phyloP scores from a whole-genome alignment of 805 yeast species.

The Wickerhamomyces kurtzmanii region DNA sequence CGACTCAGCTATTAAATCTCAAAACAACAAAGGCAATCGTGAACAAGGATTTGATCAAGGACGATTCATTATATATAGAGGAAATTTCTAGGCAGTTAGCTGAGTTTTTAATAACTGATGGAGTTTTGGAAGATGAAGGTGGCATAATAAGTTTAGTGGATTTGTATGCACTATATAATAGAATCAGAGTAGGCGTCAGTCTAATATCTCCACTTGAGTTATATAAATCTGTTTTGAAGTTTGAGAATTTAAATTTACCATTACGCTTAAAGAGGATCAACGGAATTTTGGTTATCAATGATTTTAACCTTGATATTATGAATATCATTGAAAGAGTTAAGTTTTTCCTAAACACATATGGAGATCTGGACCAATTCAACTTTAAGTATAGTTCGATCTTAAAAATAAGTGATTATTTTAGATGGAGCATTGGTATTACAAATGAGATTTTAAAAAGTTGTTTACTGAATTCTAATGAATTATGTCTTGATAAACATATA shows the following conservation, averaged over 20 bases:
- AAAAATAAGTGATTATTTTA: conserved; percentile 25
- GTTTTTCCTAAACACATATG: conserved; percentile 17
- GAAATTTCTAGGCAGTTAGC: conserved; percentile 76
- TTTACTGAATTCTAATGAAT: conserved; percentile 40
- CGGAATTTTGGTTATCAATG: conserved; percentile 28
- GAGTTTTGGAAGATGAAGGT: conserved; percentile 39
- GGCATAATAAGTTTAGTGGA: conserved; percentile 57
- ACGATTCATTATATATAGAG: conserved; percentile 34
- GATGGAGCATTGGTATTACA: conserved; percentile 61
- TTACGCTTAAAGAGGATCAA: conserved; percentile 29
- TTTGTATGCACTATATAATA: conserved; percentile 52
- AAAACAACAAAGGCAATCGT: conserved; percentile 23
- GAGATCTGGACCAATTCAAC: conserved; percentile 17
- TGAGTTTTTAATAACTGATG: conserved; percentile 45
- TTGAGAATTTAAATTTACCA: conserved; percentile 52
- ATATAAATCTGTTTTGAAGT: conserved; percentile 44
- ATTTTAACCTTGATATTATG: conserved; percentile 22
- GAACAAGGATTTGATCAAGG: no score
- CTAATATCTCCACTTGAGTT: conserved; percentile 66
- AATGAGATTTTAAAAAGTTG: conserved; percentile 54
- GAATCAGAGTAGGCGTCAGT: conserved; percentile 55
- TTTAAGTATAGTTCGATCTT: conserved; percentile 13
- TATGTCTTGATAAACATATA: conserved; percentile 60
- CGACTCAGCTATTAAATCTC: conserved; percentile 16
- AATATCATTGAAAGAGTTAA: conserved; percentile 17